Evolutionary conservation across 352 stramenopile genomes (phyloP).

Genomic region (Pseudoperonospora humuli): DNA sequence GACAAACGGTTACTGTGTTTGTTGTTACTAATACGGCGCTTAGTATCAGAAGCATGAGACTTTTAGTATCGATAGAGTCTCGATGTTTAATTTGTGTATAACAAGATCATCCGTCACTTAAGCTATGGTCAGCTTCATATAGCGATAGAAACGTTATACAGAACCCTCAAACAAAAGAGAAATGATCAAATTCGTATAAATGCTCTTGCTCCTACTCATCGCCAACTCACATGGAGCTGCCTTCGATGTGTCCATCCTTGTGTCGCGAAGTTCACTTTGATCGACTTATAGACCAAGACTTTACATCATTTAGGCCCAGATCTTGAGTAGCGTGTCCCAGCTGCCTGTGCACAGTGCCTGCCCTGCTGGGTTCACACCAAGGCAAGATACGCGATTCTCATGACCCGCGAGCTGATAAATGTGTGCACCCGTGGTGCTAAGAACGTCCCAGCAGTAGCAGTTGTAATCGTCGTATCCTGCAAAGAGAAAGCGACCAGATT

Average conservation of each 20-base stretch:
- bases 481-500: conserved; percentile 94
- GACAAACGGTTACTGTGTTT: too few relatives aligned
- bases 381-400: conserved; percentile 95
- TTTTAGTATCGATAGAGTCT: too few relatives aligned
- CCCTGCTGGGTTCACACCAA: conserved; percentile 92
- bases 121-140: too few relatives aligned
- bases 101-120: too few relatives aligned
- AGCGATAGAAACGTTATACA: too few relatives aligned
- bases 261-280: background rate
- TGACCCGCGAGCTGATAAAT: conserved; percentile 92
- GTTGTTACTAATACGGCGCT: too few relatives aligned
- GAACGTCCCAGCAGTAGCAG: conserved; percentile 96
- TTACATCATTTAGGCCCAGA: conserved; percentile 81
- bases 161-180: too few relatives aligned
- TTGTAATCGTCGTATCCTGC: conserved; percentile 98
- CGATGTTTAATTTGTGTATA: too few relatives aligned
- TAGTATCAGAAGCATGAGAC: too few relatives aligned
- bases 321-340: conserved; percentile 98
- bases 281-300: conserved; percentile 1
- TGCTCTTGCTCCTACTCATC: conserved; percentile 9
- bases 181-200: background rate
- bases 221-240: background rate
- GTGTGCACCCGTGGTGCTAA: conserved; percentile 82
- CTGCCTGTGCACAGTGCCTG: conserved; percentile 96
- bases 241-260: conserved; percentile 2